Percentiles rank a stretch among this genome's conserved stretches.
These are phyloP conservation scores for Bryopsis sp. DNA, from an alignment of 139 green algal genomes.

Conservation along the genomic window DNA sequence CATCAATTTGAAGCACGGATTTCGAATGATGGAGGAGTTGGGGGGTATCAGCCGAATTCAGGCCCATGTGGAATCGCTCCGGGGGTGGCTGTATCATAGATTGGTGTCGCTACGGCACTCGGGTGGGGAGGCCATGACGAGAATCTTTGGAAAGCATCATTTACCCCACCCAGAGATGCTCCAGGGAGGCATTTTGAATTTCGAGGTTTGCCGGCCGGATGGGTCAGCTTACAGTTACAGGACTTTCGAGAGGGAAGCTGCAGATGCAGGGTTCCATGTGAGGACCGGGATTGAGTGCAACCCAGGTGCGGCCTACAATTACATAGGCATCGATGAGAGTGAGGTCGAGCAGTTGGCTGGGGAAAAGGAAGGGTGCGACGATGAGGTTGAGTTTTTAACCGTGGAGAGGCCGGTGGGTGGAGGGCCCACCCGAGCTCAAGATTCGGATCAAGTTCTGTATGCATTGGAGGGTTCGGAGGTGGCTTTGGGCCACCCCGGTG, in stretches of 20 bases:
- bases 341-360: constrained; percentile 53
- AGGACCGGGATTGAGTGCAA: constrained; percentile 62
- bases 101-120: constrained; percentile 43
- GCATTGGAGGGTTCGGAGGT: too few species aligned
- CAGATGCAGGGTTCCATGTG: constrained; percentile 53
- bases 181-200: constrained; percentile 68
- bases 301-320: constrained; percentile 54
- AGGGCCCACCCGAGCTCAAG: not conserved
- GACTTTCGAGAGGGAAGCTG: constrained; percentile 38
- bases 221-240: constrained; percentile 43
- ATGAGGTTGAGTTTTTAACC: constrained; percentile 56
- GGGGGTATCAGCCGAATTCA: constrained; percentile 37
- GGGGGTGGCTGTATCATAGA: constrained; percentile 19
- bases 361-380: constrained; percentile 58
- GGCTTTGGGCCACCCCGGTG: not conserved
- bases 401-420: constrained; percentile 31
- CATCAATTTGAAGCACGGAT: constrained; percentile 50
- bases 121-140: constrained; percentile 53
- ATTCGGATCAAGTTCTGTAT: too few species aligned
- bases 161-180: constrained; percentile 24
- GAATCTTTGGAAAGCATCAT: constrained; percentile 56
- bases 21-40: constrained; percentile 42
- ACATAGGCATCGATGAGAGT: constrained; percentile 40
- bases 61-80: constrained; percentile 29
- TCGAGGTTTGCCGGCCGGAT: constrained; percentile 29